Percentiles rank a stretch among this genome's conserved stretches.
Conservation (phyloP, 139 green algal genomes). For the Volvox africanus region DNA sequence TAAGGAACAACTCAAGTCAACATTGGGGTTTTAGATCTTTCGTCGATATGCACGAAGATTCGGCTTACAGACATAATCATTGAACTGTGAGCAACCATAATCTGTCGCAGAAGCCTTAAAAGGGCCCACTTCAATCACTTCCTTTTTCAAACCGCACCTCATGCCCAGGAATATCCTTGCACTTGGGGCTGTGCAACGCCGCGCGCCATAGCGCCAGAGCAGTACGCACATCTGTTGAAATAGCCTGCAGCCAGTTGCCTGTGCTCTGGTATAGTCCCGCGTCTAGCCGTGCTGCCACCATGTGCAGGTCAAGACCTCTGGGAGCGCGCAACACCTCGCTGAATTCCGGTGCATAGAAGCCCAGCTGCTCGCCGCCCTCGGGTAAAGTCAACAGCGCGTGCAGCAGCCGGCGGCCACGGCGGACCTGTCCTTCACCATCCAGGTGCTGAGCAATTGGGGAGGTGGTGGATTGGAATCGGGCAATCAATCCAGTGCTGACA, state of each 20-base stretch:
- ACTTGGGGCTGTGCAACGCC: conserved; percentile 29
- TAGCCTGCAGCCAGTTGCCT: conserved; percentile 59
- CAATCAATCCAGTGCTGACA: too few species aligned
- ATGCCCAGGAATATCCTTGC: conserved; percentile 36
- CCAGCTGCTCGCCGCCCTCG: conserved; percentile 38
- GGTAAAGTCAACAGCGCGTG: conserved; percentile 49
- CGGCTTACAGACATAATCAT: too few species aligned
- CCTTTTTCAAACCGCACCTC: not conserved
- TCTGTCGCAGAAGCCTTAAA: too few species aligned
- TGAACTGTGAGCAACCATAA: too few species aligned
- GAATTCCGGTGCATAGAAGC: conserved; percentile 63
- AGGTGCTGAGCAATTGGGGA: not conserved
- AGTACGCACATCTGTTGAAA: conserved; percentile 64
- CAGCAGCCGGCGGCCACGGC: conserved; percentile 54
- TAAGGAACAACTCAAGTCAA: too few species aligned
- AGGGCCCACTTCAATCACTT: too few species aligned
- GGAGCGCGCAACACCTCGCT: conserved; percentile 13
- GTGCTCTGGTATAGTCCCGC: conserved; percentile 60
- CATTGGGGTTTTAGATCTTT: too few species aligned
- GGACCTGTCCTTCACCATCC: conserved; percentile 40
- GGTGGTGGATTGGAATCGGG: too few species aligned
- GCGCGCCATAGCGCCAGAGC: conserved; percentile 63
- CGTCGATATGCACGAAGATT: too few species aligned
- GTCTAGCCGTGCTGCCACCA: conserved; percentile 59
- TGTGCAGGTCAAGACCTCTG: conserved; percentile 60